phyloP scores from a whole-genome alignment of 257 asterid genomes.

The Linderniella brevidens region DNA sequence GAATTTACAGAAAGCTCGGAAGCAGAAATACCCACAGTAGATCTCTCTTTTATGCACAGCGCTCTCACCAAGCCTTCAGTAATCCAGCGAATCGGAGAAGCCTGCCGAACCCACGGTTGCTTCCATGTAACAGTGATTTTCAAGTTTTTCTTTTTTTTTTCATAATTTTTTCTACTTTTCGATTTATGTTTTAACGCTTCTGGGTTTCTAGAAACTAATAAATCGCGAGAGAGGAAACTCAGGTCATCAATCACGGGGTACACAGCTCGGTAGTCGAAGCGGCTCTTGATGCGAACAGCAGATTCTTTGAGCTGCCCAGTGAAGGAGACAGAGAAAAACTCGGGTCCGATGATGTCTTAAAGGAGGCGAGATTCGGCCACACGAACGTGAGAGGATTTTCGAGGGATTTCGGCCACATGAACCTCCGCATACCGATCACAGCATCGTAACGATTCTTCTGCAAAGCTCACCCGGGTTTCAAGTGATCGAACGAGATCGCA shows the following conservation, averaged over 20 bases:
- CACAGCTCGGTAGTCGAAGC: constrained; percentile 19
- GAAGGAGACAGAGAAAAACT: constrained; percentile 16
- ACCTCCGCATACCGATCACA: constrained; percentile 22
- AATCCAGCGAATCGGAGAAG: constrained; percentile 13
- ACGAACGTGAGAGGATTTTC: constrained; percentile 9
- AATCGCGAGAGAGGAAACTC: too few species aligned
- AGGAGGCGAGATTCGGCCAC: constrained; percentile 13
- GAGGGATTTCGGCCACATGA: constrained; percentile 17
- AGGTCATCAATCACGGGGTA: constrained; percentile 9
- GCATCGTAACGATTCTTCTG: constrained; percentile 19
- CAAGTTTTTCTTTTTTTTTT: neutral
- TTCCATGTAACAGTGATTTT: constrained; percentile 13
- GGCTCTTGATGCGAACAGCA: constrained; percentile 15
- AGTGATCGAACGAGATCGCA: neutral
- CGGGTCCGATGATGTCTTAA: constrained; percentile 13
- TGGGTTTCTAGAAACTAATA: too few species aligned
- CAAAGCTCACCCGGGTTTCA: constrained; percentile 24
- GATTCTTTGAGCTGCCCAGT: constrained; percentile 15
- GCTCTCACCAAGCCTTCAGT: constrained; percentile 2
- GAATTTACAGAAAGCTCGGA: constrained; percentile 1
- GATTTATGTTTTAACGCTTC: neutral
- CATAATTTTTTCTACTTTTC: neutral
- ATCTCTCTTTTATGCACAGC: constrained; percentile 13
- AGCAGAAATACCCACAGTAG: constrained; percentile 8
- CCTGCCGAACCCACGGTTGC: constrained; percentile 18